Percentiles rank a stretch among this genome's conserved stretches.
Evolutionary conservation across 169 alveolate species (phyloP).

Genomic region (Eimeria necatrix): DNA sequence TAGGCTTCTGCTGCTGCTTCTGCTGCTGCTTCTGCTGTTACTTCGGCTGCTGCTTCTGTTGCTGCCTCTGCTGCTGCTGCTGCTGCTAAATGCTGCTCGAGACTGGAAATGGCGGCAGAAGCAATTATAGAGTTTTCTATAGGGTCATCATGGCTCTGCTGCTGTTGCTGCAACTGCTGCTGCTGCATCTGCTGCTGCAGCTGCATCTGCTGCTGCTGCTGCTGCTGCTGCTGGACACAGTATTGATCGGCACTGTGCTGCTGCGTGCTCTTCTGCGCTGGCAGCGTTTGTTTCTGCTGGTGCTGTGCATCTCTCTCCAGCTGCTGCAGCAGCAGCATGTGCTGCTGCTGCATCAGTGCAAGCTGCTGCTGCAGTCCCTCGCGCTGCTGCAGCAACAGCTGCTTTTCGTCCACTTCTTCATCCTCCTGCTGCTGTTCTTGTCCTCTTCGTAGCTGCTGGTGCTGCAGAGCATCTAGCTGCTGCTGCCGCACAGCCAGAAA

Average conservation of each 20-base stretch:
- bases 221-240: neutral
- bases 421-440: neutral
- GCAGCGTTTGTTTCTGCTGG: too few relatives aligned
- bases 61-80: constrained; percentile 4
- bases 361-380: constrained; percentile 63
- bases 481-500: neutral
- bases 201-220: constrained; percentile 31
- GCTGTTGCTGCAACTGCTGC: constrained; percentile 11
- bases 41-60: neutral
- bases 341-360: constrained; percentile 66
- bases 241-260: too few relatives aligned
- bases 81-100: neutral
- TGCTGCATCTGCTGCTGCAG: neutral
- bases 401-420: neutral
- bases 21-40: constrained; percentile 13
- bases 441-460: neutral
- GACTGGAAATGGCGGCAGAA: neutral
- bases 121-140: neutral
- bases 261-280: too few relatives aligned
- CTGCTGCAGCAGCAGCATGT: constrained; percentile 38
- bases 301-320: neutral
- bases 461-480: neutral
- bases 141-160: neutral
- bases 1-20: neutral
- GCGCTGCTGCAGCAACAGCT: constrained; percentile 19